Base-by-base conservation (phyloP, 495 filamentous ascomycete species). In the Bacidia gigantensis region DNA sequence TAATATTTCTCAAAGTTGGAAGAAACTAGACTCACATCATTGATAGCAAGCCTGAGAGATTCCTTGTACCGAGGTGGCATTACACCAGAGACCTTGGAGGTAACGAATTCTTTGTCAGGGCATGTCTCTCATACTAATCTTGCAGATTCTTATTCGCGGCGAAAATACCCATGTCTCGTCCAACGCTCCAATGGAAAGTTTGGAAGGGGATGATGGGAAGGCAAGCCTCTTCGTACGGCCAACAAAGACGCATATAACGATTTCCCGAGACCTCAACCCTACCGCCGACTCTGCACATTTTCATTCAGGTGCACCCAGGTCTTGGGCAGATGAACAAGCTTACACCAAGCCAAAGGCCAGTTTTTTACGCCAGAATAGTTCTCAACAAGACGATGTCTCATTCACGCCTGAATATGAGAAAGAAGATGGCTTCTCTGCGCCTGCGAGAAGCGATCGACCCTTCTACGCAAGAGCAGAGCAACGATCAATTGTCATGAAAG, bases 1-100 rank as follows among this genome's bases (percentile, higher is more conserved):
- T 14, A 35, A 35, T 7, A 5, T 7, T 35, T 7, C 5, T 5
- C 29, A 35, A 14, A 7, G 29, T 7, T 14, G 5, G 7, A 35
- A 35, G 29, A 14, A 7, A 7, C 29, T 7, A 35, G 29, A 14
- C 51, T 45, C 20, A n/a, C 26, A 49, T 10, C 18, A 11, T 3
- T 41, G 29, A 10, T 50, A 87, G 82, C 69, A 51, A 80, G 77
- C 49, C 69, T 89, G 29, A 76, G 71, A 49, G 72, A 70, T 3
- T 79, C 79, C 49, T 74, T 89, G 11, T 65, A 80, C 48, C 72
- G 69, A 49, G 80, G 78, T 26, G 83, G 83, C 2, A 71, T 87
- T 47, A 72, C 73, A 2, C 65, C 71, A 32, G 78, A 80, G 46
- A 79, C 75, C 18, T 65, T 89, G 39, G 70, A 76, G 62, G 80